Percentiles rank a stretch among this genome's conserved stretches.
These are phyloP conservation scores for Clarireedia homoeocarpa DNA, from an alignment of 2,329 filamentous ascomycete genomes.

Conservation along the genomic window DNA sequence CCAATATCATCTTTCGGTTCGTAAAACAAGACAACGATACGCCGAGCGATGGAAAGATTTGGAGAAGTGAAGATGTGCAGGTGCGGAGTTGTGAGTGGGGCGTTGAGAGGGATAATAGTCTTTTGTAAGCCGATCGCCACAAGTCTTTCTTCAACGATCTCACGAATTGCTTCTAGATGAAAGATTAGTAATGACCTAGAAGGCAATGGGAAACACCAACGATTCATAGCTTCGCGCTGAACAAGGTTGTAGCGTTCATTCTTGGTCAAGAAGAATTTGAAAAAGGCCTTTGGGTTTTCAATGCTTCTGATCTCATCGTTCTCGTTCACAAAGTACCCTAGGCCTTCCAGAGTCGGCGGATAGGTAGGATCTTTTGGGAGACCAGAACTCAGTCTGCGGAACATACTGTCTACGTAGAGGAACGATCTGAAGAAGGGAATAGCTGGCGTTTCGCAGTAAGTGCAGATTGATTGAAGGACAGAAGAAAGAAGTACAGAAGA, in stretches of 20 bases:
- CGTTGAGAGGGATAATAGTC: conserved; percentile 52
- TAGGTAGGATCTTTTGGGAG: conserved; percentile 66
- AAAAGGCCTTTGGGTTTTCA: conserved; percentile 58
- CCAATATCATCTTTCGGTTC: conserved; percentile 66
- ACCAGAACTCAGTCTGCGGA: conserved; percentile 58
- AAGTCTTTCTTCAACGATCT: conserved; percentile 56
- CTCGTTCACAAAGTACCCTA: conserved; percentile 77
- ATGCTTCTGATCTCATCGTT: conserved; percentile 68
- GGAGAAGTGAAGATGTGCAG: conserved; percentile 60
- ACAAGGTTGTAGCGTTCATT: conserved; percentile 72
- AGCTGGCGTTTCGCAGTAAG: background rate
- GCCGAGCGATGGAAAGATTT: conserved; percentile 47
- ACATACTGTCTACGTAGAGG: conserved; percentile 48
- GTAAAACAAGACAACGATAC: conserved; percentile 68
- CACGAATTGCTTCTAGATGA: conserved; percentile 47
- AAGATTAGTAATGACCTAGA: background rate
- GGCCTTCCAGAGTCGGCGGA: conserved; percentile 53
- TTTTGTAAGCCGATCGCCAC: conserved; percentile 49
- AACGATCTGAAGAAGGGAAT: background rate
- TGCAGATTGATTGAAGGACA: background rate
- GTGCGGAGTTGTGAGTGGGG: conserved; percentile 43
- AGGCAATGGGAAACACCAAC: conserved; percentile 37
- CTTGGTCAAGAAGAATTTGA: conserved; percentile 65
- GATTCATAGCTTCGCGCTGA: conserved; percentile 66
- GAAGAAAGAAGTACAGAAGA: too few relatives aligned